Conservation (phyloP, 805 yeast genomes). For the Ogataea siamensis region DNA sequence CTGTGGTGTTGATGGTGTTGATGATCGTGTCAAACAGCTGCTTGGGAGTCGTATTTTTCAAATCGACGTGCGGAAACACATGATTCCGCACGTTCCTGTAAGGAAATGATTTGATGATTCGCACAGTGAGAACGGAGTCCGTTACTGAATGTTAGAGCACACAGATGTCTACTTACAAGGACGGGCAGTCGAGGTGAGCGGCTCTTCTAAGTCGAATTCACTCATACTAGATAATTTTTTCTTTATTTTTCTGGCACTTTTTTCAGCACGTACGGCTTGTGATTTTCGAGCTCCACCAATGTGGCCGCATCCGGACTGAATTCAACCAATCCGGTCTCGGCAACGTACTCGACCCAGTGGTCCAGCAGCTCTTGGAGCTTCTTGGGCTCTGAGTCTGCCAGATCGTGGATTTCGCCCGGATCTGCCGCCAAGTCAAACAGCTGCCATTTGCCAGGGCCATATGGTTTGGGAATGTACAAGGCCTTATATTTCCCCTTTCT, state of each 20-base stretch:
- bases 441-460: conserved; percentile 51
- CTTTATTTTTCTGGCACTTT: conserved; percentile 2
- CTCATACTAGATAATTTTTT: conserved; percentile 14
- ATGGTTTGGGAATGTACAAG: conserved; percentile 46
- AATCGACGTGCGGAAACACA: conserved; percentile 66
- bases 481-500: conserved; percentile 51
- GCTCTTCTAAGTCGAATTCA: conserved; percentile 52
- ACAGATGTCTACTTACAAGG: conserved; percentile 44
- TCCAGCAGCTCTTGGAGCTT: conserved; percentile 42
- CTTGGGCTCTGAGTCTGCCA: conserved; percentile 40
- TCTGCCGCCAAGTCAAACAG: conserved; percentile 38
- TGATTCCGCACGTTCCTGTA: conserved; percentile 82
- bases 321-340: conserved; percentile 49
- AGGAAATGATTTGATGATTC: conserved; percentile 89
- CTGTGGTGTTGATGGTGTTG: conserved; percentile 47
- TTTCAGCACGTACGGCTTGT: neutral
- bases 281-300: neutral
- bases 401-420: conserved; percentile 51
- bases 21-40: conserved; percentile 56
- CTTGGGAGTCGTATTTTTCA: conserved; percentile 63
- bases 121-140: conserved; percentile 75
- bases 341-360: conserved; percentile 51
- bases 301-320: conserved; percentile 8
- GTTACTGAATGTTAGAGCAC: conserved; percentile 35
- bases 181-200: conserved; percentile 73